Conservation (phyloP, 495 filamentous ascomycete species). For the Hapsidospora chrysogenum region DNA sequence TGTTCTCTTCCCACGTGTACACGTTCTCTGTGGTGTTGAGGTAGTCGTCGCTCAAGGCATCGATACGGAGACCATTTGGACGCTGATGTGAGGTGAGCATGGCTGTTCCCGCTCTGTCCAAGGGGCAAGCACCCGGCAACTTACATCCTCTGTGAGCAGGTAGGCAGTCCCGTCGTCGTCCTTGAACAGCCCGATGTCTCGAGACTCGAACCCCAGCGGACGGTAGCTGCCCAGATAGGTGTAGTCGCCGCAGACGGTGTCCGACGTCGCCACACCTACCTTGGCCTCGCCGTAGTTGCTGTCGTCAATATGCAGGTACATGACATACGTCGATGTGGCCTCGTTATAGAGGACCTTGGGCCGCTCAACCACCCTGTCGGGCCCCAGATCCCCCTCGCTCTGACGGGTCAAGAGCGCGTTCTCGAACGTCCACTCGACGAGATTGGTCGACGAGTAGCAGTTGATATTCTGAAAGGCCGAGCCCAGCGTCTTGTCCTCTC, state of each 20-base stretch:
- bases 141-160: constrained; percentile 44
- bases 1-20: constrained; percentile 17
- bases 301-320: constrained; percentile 53
- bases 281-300: constrained; percentile 45
- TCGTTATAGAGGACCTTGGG: constrained; percentile 49
- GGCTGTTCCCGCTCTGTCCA: constrained; percentile 29
- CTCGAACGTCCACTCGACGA: constrained; percentile 45
- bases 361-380: constrained; percentile 43
- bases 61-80: constrained; percentile 35
- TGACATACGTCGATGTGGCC: constrained; percentile 32
- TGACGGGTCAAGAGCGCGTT: constrained; percentile 34
- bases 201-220: constrained; percentile 22
- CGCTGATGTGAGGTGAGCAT: constrained; percentile 12
- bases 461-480: too few relatives aligned
- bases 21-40: constrained; percentile 19
- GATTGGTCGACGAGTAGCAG: constrained; percentile 36
- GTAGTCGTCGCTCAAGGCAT: constrained; percentile 30
- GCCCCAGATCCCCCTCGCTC: constrained; percentile 38
- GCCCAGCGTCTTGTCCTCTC: too few relatives aligned
- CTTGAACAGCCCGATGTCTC: constrained; percentile 47
- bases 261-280: constrained; percentile 42
- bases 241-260: constrained; percentile 42
- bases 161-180: constrained; percentile 44
- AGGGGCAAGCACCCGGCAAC: constrained; percentile 3
- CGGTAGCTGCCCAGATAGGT: constrained; percentile 12